These are phyloP conservation scores for Cercophora sp. DNA, from an alignment of 495 filamentous ascomycete species.

Conservation along the genomic window DNA sequence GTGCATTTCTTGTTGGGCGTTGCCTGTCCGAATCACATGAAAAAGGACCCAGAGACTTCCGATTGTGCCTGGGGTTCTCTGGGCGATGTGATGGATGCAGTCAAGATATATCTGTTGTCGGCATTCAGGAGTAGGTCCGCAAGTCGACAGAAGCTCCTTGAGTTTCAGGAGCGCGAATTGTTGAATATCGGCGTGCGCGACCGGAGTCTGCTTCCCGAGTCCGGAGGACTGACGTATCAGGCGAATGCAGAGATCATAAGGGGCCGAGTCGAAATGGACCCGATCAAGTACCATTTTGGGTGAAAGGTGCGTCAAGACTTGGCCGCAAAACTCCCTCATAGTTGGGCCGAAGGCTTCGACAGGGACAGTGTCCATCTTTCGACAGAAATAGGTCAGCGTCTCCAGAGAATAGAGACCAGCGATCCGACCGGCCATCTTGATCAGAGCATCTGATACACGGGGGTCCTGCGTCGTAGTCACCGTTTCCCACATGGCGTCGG, in stretches of 20 bases:
- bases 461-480: constrained; percentile 80
- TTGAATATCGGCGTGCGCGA: constrained; percentile 46
- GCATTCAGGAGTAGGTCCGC: constrained; percentile 30
- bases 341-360: constrained; percentile 51
- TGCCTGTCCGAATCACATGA: constrained; percentile 47
- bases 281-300: constrained; percentile 17
- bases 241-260: constrained; percentile 58
- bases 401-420: constrained; percentile 54
- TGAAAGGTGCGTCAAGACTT: constrained; percentile 31
- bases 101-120: constrained; percentile 39
- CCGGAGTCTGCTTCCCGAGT: constrained; percentile 35
- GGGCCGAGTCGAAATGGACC: constrained; percentile 21
- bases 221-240: constrained; percentile 63
- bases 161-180: constrained; percentile 58
- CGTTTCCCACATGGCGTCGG: constrained; percentile 81
- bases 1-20: constrained; percentile 31
- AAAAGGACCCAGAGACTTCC: constrained; percentile 72
- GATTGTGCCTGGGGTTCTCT: constrained; percentile 36
- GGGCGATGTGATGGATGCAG: constrained; percentile 45
- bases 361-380: constrained; percentile 67
- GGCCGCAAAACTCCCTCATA: constrained; percentile 51
- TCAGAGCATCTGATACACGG: constrained; percentile 71
- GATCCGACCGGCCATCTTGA: constrained; percentile 69
- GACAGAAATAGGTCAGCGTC: constrained; percentile 64
- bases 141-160: constrained; percentile 40